Conservation (phyloP, 371 early-diverging fungal species). For the Mucor circinelloides region DNA sequence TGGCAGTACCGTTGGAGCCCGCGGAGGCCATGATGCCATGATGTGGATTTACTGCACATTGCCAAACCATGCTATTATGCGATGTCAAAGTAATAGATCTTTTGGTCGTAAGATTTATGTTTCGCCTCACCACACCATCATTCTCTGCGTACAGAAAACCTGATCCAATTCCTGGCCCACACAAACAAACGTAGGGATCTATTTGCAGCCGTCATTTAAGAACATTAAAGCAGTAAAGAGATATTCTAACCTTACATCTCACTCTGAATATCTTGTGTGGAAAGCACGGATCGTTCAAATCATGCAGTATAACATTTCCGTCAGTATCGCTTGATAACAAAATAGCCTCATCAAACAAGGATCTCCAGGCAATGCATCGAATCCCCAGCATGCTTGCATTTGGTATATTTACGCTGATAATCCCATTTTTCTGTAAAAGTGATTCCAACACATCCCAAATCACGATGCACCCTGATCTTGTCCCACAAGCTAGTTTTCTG, state of each 20-base stretch:
- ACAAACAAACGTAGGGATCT: constrained; percentile 7
- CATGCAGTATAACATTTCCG: constrained; percentile 5
- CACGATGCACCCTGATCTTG: constrained; percentile 25
- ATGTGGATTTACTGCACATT: constrained; percentile 6
- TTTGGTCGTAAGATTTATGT: not conserved
- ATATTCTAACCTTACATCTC: not conserved
- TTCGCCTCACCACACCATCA: not conserved
- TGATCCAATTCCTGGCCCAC: constrained; percentile 7
- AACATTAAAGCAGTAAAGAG: not conserved
- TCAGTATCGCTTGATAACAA: constrained; percentile 8
- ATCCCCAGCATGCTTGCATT: not conserved
- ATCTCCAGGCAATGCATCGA: constrained; percentile 11
- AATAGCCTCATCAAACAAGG: not conserved
- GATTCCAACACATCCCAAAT: constrained; percentile 32
- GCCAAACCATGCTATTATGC: constrained; percentile 15
- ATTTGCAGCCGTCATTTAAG: not conserved
- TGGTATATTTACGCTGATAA: constrained; percentile 6
- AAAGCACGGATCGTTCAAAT: constrained; percentile 21
- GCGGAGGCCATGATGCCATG: constrained; percentile 10
- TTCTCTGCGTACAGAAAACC: constrained; percentile 8
- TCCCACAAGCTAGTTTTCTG: constrained; percentile 31
- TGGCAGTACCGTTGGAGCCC: constrained; percentile 1
- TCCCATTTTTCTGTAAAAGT: constrained; percentile 1
- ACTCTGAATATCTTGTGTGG: not conserved
- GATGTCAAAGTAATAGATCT: not conserved